Percentiles rank a stretch among this genome's conserved stretches.
These are phyloP conservation scores for Exophiala bonariae DNA, from an alignment of 2,329 filamentous ascomycete genomes.

Conservation along the genomic window DNA sequence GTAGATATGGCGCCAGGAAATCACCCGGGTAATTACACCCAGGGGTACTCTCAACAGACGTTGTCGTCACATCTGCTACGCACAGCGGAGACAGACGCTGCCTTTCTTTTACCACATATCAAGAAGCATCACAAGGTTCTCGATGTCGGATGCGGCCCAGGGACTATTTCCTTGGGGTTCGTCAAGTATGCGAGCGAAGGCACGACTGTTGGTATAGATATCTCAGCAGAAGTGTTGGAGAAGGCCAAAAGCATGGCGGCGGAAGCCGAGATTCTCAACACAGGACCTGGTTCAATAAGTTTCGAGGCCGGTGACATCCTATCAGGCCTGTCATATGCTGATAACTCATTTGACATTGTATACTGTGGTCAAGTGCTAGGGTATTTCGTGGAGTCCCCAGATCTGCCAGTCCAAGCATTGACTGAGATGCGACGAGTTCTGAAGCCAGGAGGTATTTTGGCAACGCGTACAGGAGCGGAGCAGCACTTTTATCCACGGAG, in stretches of 20 bases:
- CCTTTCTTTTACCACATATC: slow-evolving; percentile 46
- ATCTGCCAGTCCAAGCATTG: slow-evolving; percentile 22
- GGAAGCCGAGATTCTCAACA: slow-evolving; percentile 15
- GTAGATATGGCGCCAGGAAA: slow-evolving; percentile 16
- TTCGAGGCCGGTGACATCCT: slow-evolving; percentile 39
- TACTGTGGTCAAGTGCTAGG: slow-evolving; percentile 46
- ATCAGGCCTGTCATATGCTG: slow-evolving; percentile 39
- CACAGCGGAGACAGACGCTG: slow-evolving; percentile 46
- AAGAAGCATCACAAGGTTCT: slow-evolving; percentile 41
- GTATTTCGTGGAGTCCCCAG: slow-evolving; percentile 40
- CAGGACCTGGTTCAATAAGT: slow-evolving; percentile 26
- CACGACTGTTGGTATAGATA: slow-evolving; percentile 43
- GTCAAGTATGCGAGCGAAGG: slow-evolving; percentile 42
- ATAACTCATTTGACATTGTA: slow-evolving; percentile 45
- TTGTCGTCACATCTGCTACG: slow-evolving; percentile 42
- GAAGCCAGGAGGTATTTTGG: slow-evolving; percentile 44
- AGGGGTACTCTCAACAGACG: slow-evolving; percentile 42
- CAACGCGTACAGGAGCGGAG: slow-evolving; percentile 32
- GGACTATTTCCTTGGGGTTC: slow-evolving; percentile 49
- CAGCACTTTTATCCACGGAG: slow-evolving; percentile 36
- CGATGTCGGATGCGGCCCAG: slow-evolving; percentile 52
- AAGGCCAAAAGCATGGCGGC: slow-evolving; percentile 30
- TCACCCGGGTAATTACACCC: slow-evolving; percentile 19
- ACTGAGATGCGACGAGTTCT: slow-evolving; percentile 38
- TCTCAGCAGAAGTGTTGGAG: slow-evolving; percentile 34